Percentiles rank a stretch among this genome's conserved stretches.
Evolutionary conservation across 495 filamentous ascomycete species (phyloP).

Genomic region (Neurospora discreta): DNA sequence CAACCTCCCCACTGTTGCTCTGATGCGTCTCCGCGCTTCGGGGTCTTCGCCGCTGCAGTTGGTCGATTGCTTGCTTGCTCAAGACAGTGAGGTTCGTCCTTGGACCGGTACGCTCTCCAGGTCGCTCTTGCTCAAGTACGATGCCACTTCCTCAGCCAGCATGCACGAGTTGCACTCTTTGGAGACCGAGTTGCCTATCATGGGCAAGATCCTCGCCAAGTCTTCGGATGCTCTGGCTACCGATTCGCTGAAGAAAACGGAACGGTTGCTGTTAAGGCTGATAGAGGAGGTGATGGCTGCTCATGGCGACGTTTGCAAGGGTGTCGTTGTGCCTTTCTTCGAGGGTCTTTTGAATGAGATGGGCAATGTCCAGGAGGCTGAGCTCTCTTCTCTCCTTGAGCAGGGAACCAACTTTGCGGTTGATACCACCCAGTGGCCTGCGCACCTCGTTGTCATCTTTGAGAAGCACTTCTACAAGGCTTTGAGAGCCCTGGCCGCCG

Average conservation of each 20-base stretch:
- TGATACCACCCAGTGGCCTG: slow-evolving; percentile 2
- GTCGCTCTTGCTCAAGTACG: slow-evolving; percentile 45
- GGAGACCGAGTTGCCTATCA: slow-evolving; percentile 50
- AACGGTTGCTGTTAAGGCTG: slow-evolving; percentile 35
- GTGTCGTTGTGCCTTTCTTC: slow-evolving; percentile 4
- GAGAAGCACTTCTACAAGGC: slow-evolving; percentile 30
- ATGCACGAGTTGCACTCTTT: slow-evolving; percentile 53
- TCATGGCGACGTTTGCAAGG: slow-evolving; percentile 19
- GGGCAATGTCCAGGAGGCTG: neutral
- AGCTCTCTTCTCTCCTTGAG: slow-evolving; percentile 15
- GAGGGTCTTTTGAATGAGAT: slow-evolving; percentile 5
- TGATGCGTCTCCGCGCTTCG: slow-evolving; percentile 33
- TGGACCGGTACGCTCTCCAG: slow-evolving; percentile 44
- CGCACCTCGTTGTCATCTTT: slow-evolving; percentile 19
- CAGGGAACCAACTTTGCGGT: slow-evolving; percentile 6
- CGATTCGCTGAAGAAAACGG: slow-evolving; percentile 36
- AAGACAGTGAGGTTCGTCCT: slow-evolving; percentile 25
- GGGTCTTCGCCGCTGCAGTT: slow-evolving; percentile 29
- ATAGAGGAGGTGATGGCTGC: slow-evolving; percentile 36
- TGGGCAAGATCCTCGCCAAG: slow-evolving; percentile 43
- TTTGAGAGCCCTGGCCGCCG: slow-evolving; percentile 23
- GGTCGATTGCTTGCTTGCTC: slow-evolving; percentile 32
- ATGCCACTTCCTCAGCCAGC: slow-evolving; percentile 39
- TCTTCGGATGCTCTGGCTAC: slow-evolving; percentile 35
- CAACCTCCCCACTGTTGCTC: slow-evolving; percentile 28